These are phyloP conservation scores for Schizochytrium sp. DNA, from an alignment of 108 stramenopile species.

Conservation along the genomic window DNA sequence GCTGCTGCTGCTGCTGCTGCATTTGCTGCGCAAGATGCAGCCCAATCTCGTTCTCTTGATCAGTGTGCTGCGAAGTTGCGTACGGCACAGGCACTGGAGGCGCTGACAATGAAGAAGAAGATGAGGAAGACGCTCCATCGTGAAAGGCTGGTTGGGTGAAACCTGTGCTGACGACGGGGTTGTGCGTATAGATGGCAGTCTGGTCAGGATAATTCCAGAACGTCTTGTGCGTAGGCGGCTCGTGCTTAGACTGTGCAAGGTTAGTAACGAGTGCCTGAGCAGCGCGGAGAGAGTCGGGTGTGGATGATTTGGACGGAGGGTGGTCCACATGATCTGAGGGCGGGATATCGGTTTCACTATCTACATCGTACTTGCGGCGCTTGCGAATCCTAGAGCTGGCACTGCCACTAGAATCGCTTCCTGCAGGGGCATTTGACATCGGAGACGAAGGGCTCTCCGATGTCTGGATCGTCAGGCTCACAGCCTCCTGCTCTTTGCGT, in stretches of 20 bases:
- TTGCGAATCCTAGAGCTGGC: not conserved
- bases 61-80: not conserved
- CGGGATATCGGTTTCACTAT: conserved; percentile 21
- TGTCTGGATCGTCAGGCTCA: not conserved
- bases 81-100: not conserved
- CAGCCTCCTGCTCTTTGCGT: conserved; percentile 5
- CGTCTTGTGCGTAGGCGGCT: not conserved
- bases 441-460: not conserved
- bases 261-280: conserved; percentile 13
- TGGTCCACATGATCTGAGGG: conserved; percentile 14
- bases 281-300: conserved; percentile 1
- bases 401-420: not conserved
- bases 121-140: too few species aligned
- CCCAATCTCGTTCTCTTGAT: conserved; percentile 4
- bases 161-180: not conserved
- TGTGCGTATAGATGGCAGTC: not conserved
- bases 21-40: not conserved
- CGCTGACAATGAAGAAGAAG: too few species aligned
- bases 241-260: not conserved
- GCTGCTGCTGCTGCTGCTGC: conserved; percentile 18
- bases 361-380: conserved; percentile 29
- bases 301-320: not conserved
- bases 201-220: not conserved
- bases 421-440: not conserved
- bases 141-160: not conserved